phyloP scores from a whole-genome alignment of 148 eudicot genomes.

The Gaultheria prostrata region DNA sequence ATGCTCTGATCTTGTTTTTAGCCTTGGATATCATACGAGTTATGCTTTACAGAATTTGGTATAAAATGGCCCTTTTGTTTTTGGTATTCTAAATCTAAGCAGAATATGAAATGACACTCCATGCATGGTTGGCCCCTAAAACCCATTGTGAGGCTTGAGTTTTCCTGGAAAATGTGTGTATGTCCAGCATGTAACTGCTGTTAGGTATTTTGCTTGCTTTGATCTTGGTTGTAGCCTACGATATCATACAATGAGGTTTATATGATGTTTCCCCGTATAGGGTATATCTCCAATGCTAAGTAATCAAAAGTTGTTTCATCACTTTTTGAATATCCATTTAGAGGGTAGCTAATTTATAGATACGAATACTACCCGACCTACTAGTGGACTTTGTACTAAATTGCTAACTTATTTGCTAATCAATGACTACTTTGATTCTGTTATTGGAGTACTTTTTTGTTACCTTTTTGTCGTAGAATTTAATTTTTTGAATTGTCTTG shows the following conservation, averaged over 20 bases:
- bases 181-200: background rate
- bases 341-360: too few species aligned
- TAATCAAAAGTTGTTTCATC: too few species aligned
- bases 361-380: too few species aligned
- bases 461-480: too few species aligned
- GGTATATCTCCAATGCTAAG: too few species aligned
- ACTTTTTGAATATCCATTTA: too few species aligned
- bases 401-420: too few species aligned
- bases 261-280: too few species aligned
- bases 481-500: too few species aligned
- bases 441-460: too few species aligned
- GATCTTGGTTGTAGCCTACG: background rate
- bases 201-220: background rate
- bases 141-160: constrained; percentile 25
- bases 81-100: background rate
- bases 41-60: background rate
- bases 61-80: background rate
- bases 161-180: background rate
- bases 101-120: constrained; percentile 20
- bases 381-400: too few species aligned
- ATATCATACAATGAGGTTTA: background rate
- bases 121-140: constrained; percentile 39
- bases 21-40: background rate
- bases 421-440: too few species aligned
- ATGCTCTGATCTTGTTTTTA: background rate